A percentile compares a stretch with the other conserved stretches of the same genome.
Evolutionary conservation across 1,284 basidiomycete genomes (phyloP).

Genomic region (Malassezia nana): DNA sequence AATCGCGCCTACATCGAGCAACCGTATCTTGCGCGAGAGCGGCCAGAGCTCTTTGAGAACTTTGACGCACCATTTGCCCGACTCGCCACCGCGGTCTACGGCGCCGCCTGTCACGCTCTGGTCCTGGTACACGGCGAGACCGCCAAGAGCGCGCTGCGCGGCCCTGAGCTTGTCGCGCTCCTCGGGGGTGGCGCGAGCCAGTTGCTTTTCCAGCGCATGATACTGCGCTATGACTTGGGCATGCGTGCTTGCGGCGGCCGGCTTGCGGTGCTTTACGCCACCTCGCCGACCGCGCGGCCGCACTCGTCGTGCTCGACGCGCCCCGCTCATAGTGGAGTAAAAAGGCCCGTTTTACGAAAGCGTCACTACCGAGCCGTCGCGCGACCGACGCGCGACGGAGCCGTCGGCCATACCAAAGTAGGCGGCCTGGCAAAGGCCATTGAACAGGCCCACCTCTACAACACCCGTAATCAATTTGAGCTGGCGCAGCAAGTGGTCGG

Average conservation of each 20-base stretch:
- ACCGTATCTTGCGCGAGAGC: slow-evolving; percentile 6
- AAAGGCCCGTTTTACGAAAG: slow-evolving; percentile 2
- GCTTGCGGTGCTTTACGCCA: slow-evolving; percentile 32
- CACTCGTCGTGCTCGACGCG: slow-evolving; percentile 14
- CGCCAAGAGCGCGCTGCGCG: slow-evolving; percentile 31
- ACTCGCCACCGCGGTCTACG: slow-evolving; percentile 21
- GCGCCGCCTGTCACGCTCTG: slow-evolving; percentile 28
- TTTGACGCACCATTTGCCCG: slow-evolving; percentile 40
- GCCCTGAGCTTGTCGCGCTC: slow-evolving; percentile 25
- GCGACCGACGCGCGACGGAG: slow-evolving; percentile 32
- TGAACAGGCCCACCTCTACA: slow-evolving; percentile 92
- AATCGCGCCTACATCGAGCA: slow-evolving; percentile 51
- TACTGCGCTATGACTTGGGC: slow-evolving; percentile 35
- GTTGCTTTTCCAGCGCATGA: slow-evolving; percentile 40
- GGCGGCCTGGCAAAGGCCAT: slow-evolving; percentile 76
- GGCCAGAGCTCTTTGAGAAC: slow-evolving; percentile 20
- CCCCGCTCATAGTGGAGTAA: background rate
- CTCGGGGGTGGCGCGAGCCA: slow-evolving; percentile 29
- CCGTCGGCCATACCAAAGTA: slow-evolving; percentile 73
- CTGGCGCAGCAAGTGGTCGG: slow-evolving; percentile 27
- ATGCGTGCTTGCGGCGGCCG: slow-evolving; percentile 19
- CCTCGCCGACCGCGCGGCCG: slow-evolving; percentile 42
- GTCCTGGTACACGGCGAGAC: slow-evolving; percentile 38
- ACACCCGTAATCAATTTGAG: slow-evolving; percentile 63
- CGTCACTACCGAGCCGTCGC: slow-evolving; percentile 32